A percentile compares a stretch with the other conserved stretches of the same genome.
These are phyloP conservation scores for Cercospora sp. DNA, from an alignment of 2,329 filamentous ascomycete species.

Conservation along the genomic window DNA sequence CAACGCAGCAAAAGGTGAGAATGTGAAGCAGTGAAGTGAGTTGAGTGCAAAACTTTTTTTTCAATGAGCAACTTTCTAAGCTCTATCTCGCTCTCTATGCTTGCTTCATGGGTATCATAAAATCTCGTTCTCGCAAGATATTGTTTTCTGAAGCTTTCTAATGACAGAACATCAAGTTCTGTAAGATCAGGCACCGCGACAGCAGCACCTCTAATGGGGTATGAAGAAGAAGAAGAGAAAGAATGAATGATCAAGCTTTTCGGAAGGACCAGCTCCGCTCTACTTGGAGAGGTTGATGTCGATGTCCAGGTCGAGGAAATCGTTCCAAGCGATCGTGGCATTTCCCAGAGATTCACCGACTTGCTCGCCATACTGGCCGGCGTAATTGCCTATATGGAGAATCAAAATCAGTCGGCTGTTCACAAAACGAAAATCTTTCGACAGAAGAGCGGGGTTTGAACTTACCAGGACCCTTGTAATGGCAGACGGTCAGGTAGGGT, in stretches of 20 bases:
- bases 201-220: background rate
- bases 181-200: background rate
- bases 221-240: background rate
- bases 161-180: background rate
- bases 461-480: constrained; percentile 74
- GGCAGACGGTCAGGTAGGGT: constrained; percentile 77
- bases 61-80: background rate
- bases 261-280: background rate
- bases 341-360: constrained; percentile 10
- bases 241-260: background rate
- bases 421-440: no score
- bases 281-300: background rate
- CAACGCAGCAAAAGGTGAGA: background rate
- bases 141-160: background rate
- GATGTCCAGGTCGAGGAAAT: background rate
- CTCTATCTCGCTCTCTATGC: background rate
- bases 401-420: background rate
- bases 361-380: constrained; percentile 18
- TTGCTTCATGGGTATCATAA: background rate
- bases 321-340: constrained; percentile 12
- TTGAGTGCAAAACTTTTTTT: background rate
- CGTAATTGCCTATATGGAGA: constrained; percentile 19
- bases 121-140: background rate
- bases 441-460: background rate
- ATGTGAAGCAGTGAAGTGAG: background rate